Base-by-base conservation (phyloP, 768 basidiomycete species). In the Chiua virens region DNA sequence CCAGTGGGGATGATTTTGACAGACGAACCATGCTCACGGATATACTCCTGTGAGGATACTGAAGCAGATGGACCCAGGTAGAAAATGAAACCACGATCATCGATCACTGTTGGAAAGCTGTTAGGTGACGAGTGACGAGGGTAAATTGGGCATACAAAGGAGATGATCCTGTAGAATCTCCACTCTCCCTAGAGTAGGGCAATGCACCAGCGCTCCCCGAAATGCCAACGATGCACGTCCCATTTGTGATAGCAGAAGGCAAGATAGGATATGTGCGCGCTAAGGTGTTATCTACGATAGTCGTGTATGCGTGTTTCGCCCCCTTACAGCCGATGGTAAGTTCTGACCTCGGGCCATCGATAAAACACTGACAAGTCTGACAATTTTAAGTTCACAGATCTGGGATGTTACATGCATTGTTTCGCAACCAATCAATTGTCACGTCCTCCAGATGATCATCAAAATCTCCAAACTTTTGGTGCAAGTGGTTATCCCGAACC, bases 371-470 rank as follows among this genome's bases (percentile, higher is more conserved):
- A 40, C 38, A 17, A 15, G 20, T 21, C 23, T 20, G 15, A 38
- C 39, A 3, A 27, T n/a, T 27, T 5, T 8, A 27, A 27, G 34
- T 46, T 63, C 48, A 67, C 18, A 43, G 44, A 34, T 57, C 56
- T 37, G 46, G 46, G 21, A 67, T 60, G 47, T 49, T 60, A 65
- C 70, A 74, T 47, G 52, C 64, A 21, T 42, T 55, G 41, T 81
- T 80, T 43, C 63, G 64, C 53, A 81, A 55, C 77, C 78, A 80
- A 50, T 79, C 78, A 50, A 73, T 67, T 37, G 65, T 79, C 42
- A 84, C 83, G 65, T 89, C 83, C 68, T 89, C 89, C 41, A 91
- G 66, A 69, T 91, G 86, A 57, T 91, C 89, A 51, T 92, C 89
- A 54, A 91, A 91, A 65, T 92, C 89, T 5, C 83, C 85, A 50